phyloP scores from a whole-genome alignment of 1,284 basidiomycete species.

The Heterobasidion irregulare region DNA sequence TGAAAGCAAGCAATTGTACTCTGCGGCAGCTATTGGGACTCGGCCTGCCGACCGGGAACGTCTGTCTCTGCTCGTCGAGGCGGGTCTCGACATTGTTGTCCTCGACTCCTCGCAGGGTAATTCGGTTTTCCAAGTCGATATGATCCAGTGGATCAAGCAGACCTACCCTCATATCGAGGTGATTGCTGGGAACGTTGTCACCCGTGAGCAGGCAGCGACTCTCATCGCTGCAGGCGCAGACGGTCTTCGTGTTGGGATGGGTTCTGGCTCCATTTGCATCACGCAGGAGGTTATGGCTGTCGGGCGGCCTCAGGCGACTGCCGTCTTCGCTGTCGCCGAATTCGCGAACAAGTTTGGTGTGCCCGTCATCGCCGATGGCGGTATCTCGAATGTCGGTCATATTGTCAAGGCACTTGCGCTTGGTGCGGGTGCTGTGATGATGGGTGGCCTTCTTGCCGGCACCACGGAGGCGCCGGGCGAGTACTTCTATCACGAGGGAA shows the following conservation, averaged over 20 bases:
- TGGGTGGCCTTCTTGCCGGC: conserved; percentile 94
- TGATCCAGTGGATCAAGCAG: conserved; percentile 91
- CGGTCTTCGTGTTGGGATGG: conserved; percentile 94
- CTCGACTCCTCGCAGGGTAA: conserved; percentile 98
- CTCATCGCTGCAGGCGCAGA: conserved; percentile 95
- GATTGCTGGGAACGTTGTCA: conserved; percentile 97
- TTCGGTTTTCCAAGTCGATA: conserved; percentile 90
- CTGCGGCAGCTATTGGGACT: conserved; percentile 96
- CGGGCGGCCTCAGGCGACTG: conserved; percentile 94
- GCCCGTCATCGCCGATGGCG: conserved; percentile 97
- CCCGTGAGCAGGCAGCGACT: conserved; percentile 92
- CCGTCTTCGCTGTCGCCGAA: conserved; percentile 92
- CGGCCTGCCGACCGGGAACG: conserved; percentile 85
- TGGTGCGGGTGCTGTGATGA: conserved; percentile 96
- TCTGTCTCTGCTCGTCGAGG: conserved; percentile 81
- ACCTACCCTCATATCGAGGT: conserved; percentile 84
- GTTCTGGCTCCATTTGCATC: conserved; percentile 97
- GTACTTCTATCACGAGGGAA: conserved; percentile 98
- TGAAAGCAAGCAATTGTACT: conserved; percentile 92
- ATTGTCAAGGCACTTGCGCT: conserved; percentile 95
- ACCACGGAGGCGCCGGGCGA: conserved; percentile 97
- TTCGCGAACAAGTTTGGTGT: conserved; percentile 93
- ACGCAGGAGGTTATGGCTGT: conserved; percentile 99
- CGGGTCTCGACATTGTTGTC: conserved; percentile 92
- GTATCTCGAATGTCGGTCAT: conserved; percentile 94